A percentile compares a stretch with the other conserved stretches of the same genome.
Conservation (phyloP, 1,284 basidiomycete genomes). For the Leccinum pachyderme region DNA sequence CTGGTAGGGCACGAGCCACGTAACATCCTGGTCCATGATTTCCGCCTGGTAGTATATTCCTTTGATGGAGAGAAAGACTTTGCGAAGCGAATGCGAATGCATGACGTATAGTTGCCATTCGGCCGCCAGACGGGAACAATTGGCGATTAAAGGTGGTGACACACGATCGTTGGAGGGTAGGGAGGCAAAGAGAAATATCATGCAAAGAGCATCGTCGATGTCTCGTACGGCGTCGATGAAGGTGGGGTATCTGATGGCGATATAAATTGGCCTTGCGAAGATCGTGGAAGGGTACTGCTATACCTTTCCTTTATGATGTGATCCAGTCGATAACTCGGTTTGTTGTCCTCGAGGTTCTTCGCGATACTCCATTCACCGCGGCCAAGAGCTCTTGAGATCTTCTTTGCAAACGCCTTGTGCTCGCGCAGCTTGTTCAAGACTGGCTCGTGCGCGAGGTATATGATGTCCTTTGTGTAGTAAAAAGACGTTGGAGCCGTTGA, state of each 20-base stretch:
- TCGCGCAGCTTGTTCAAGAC: slow-evolving; percentile 94
- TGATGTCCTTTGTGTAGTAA: slow-evolving; percentile 98
- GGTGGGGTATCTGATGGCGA: slow-evolving; percentile 80
- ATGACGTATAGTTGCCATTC: slow-evolving; percentile 98
- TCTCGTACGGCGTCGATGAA: slow-evolving; percentile 96
- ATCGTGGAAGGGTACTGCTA: slow-evolving; percentile 5
- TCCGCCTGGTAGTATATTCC: slow-evolving; percentile 99
- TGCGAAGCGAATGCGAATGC: slow-evolving; percentile 83
- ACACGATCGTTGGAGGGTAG: slow-evolving; percentile 84
- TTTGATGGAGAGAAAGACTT: slow-evolving; percentile 97
- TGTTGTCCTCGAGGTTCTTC: slow-evolving; percentile 91
- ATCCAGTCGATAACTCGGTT: slow-evolving; percentile 86
- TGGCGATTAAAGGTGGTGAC: slow-evolving; percentile 82
- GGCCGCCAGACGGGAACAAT: slow-evolving; percentile 85
- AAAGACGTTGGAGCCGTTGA: slow-evolving; percentile 96
- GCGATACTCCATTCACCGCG: slow-evolving; percentile 94
- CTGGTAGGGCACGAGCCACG: slow-evolving; percentile 98
- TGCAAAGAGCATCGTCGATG: slow-evolving; percentile 96
- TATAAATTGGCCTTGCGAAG: slow-evolving; percentile 2
- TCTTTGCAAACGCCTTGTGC: slow-evolving; percentile 99
- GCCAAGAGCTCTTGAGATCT: slow-evolving; percentile 90
- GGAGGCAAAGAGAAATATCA: slow-evolving; percentile 90
- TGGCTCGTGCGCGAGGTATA: slow-evolving; percentile 96
- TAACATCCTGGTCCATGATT: slow-evolving; percentile 88
- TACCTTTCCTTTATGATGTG: slow-evolving; percentile 98